Base-by-base conservation (phyloP, 106 monocot species). In the Agapanthus africanus region DNA sequence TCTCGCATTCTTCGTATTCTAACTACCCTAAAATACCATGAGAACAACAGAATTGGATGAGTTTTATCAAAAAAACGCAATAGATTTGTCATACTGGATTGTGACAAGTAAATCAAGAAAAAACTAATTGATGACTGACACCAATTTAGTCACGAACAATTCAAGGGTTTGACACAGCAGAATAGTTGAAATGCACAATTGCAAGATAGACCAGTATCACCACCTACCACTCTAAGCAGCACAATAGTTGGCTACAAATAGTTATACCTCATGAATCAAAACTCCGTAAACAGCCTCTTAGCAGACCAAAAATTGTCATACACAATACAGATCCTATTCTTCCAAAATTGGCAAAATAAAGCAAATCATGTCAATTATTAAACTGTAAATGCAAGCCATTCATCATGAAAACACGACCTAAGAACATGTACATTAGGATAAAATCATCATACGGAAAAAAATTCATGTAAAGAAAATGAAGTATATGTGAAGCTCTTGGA, bases 1-100 rank as follows among this genome's bases (percentile, higher is more conserved):
- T 92, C 97, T 27, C 92, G 91, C 50, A 73, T 39, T 18, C 97
- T 80, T 19, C 97, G 78, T 87, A 97, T 79, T 71, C 91, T 84
- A 64, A 97, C 79, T 35, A 97, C 80, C 77, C 97, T 97, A 89
- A 46, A 31, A 13, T 50, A 42, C 6, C 9, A 22, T 50, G 9
- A 27, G 28, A 78, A 32, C 18, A 67, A 32, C 32, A 46, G 7
- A 70, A 27, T 63, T 50, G 37, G 63, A 49, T 35, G 14, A 32
- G 35, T 26, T 30, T 0, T 0, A 56, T 11, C 5, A 50, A n/a
- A 56, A 13, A 7, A 56, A 1, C 28, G 26, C 8, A 56, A 56
- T 50, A 30, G 1, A 13, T 11, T 13, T 59, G 31, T 33, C 13
- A 1, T 36, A 36, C 36, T 35, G 36, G 32, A 4, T 61, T 35